Conservation (phyloP, 257 asterid species). For the Linderniella brevidens region DNA sequence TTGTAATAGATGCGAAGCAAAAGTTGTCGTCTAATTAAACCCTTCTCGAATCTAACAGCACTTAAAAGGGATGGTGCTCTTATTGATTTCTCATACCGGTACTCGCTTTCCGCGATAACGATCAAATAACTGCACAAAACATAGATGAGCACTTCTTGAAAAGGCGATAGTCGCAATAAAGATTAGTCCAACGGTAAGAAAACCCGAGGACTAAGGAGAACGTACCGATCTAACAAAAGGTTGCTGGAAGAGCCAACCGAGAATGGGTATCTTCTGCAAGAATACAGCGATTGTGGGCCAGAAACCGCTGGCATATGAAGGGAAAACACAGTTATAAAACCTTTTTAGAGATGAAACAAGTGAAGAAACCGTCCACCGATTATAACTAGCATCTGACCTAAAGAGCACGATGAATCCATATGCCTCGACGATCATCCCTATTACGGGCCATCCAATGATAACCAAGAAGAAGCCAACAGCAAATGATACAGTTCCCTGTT, state of each 20-base stretch:
- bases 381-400: conserved; percentile 32
- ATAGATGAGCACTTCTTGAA: not conserved
- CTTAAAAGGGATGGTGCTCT: too few species aligned
- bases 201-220: not conserved
- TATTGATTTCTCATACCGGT: not conserved
- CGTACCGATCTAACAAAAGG: conserved; percentile 80
- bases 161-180: not conserved
- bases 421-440: conserved; percentile 81
- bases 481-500: conserved; percentile 69
- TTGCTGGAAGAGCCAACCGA: conserved; percentile 83
- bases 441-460: conserved; percentile 74
- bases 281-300: conserved; percentile 89
- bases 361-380: too few species aligned
- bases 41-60: too few species aligned
- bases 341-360: not conserved
- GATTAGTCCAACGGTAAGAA: not conserved
- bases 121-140: conserved; percentile 3
- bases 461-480: conserved; percentile 77
- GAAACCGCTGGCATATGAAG: conserved; percentile 52
- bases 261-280: conserved; percentile 68
- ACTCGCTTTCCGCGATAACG: conserved; percentile 3
- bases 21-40: too few species aligned
- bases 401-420: conserved; percentile 77
- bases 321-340: not conserved
- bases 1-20: too few species aligned